Evolutionary conservation across 108 stramenopile species (phyloP).

Genomic region (Skeletonema menzelii): DNA sequence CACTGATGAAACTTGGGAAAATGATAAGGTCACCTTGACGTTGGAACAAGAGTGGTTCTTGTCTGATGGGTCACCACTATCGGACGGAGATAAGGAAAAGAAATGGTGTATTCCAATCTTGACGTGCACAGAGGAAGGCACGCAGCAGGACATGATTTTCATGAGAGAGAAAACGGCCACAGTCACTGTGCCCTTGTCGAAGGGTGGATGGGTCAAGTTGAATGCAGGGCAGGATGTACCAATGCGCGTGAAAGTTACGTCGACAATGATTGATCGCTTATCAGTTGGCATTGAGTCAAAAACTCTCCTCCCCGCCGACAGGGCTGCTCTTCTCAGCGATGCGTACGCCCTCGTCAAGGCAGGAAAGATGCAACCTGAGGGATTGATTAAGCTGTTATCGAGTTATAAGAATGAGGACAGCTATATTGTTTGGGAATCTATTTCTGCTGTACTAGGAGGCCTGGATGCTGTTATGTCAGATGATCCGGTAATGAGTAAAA

Average conservation of each 20-base stretch:
- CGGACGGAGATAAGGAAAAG: conserved; percentile 69
- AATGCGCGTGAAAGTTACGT: conserved; percentile 84
- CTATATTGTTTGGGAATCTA: conserved; percentile 87
- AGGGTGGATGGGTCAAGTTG: conserved; percentile 89
- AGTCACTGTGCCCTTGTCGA: conserved; percentile 64
- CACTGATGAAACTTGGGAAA: conserved; percentile 66
- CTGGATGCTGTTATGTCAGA: conserved; percentile 74
- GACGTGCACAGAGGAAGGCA: conserved; percentile 70
- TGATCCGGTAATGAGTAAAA: conserved; percentile 60
- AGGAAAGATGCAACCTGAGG: conserved; percentile 78
- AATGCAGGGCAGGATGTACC: conserved; percentile 96
- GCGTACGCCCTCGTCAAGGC: conserved; percentile 92
- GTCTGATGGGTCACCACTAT: conserved; percentile 76
- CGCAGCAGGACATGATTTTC: conserved; percentile 73
- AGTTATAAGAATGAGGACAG: conserved; percentile 84
- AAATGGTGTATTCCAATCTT: conserved; percentile 94
- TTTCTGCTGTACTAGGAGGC: conserved; percentile 74
- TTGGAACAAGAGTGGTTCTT: conserved; percentile 93
- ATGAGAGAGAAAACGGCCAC: conserved; percentile 87
- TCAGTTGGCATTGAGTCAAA: conserved; percentile 60
- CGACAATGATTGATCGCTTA: conserved; percentile 78
- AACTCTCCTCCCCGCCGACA: conserved; percentile 75
- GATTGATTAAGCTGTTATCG: conserved; percentile 75
- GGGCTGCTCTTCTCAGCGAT: conserved; percentile 89
- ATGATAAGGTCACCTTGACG: conserved; percentile 70